Base-by-base conservation (phyloP, 352 stramenopile genomes). In the Pythium monospermum region DNA sequence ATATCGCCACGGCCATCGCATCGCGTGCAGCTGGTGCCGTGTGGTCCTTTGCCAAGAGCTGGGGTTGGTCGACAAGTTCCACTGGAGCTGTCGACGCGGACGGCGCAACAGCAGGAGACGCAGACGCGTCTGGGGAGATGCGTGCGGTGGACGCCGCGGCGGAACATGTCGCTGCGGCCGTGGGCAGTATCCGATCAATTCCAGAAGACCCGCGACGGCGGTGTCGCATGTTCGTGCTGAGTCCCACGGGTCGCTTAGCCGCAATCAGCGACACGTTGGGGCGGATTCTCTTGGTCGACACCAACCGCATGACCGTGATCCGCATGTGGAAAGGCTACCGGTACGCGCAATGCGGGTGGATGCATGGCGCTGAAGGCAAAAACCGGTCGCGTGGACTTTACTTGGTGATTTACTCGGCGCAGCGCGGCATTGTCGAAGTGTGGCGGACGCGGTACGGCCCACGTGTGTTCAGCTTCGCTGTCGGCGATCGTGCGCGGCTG, bases 241-340 rank as follows among this genome's bases (percentile, higher is more conserved):
- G 81, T 59, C 83, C 83, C 2, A 85, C 71, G 11, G 80, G 83
- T 16, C 70, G 70, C 7, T 55, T 94, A 4, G 83, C 76, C 6
- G 78, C 80, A 27, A 69, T 94, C 18, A 73, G 79, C 10, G 83
- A 94, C 47, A 86, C 80, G 5, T 58, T 94, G 27, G 83, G 83
- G 4, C 71, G 83, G 10, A 76, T 94, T 57, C 32, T 91, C 38
- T 57, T 94, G 27, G 63, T 94, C 2, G 83, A 94, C 49, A 94
- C 78, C 2, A 77, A 66, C 28, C 72, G 78, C 27, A 91, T 94
- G 83, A 65, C 85, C 23, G 57, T 91, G 15, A 84, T 91, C 58
- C 76, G 83, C 19, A 88, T 94, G 70, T 94, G 83, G 83, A 94
- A 94, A 67, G 83, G 83, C 8, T 94, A 94, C 57, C 78, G 83